Percentiles rank a stretch among this genome's conserved stretches.
phyloP scores from a whole-genome alignment of 306 rosid genomes.

The Elaeagnus macrophylla region DNA sequence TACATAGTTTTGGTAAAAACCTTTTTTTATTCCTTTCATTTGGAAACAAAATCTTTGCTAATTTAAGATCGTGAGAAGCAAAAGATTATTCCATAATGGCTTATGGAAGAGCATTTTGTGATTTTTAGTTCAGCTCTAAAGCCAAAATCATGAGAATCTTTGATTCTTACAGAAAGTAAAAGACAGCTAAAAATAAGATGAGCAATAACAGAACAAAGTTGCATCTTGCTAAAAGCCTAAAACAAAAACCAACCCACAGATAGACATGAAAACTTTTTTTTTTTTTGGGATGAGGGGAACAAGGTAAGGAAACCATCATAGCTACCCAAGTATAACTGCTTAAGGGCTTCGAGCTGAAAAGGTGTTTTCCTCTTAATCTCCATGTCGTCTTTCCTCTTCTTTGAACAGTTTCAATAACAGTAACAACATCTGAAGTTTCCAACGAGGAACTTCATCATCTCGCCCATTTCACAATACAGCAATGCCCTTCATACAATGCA shows the following conservation, averaged over 20 bases:
- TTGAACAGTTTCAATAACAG: neutral
- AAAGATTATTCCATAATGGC: no score
- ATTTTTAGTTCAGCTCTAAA: neutral
- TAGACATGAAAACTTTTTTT: neutral
- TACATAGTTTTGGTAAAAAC: no score
- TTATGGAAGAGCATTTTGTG: neutral
- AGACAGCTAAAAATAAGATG: neutral
- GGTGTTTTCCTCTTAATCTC: slow-evolving; percentile 28
- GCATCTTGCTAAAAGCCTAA: neutral
- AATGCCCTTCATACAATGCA: no score
- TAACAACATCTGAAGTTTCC: neutral
- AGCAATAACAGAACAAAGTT: neutral
- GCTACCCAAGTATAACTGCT: slow-evolving; percentile 34
- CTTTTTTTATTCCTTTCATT: no score
- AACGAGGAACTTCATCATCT: neutral
- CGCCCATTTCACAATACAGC: no score
- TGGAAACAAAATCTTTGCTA: no score
- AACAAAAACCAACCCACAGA: neutral
- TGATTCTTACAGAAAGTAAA: neutral
- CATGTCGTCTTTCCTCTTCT: slow-evolving; percentile 6
- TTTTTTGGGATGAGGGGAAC: neutral
- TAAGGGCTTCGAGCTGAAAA: slow-evolving; percentile 31
- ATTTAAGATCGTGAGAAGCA: no score
- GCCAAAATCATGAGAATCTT: neutral
- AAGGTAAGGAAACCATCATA: neutral